Conservation (phyloP, 441 rosid species). For the Corymbia citriodora region DNA sequence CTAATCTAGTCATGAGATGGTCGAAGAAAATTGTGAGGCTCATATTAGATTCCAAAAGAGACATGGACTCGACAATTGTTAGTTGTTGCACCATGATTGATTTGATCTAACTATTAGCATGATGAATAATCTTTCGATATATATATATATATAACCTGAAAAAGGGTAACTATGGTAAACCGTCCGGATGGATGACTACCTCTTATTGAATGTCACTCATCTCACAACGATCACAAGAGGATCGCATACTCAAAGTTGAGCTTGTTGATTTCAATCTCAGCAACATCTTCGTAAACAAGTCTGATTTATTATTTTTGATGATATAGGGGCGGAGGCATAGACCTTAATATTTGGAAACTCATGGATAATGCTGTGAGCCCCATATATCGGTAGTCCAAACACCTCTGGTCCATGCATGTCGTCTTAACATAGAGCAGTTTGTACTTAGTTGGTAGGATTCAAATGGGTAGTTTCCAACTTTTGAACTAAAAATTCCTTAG, state of each 20-base stretch:
- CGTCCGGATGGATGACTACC: neutral
- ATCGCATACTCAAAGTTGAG: neutral
- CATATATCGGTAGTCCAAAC: neutral
- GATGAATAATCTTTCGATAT: neutral
- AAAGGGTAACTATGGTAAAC: neutral
- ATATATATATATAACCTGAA: neutral
- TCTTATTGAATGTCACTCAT: neutral
- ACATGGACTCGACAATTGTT: neutral
- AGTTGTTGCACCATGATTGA: neutral
- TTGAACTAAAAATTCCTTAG: neutral
- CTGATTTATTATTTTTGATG: neutral
- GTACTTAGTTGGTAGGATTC: neutral
- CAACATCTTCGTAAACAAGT: neutral
- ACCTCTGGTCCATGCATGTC: rapidly evolving
- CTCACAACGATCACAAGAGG: neutral
- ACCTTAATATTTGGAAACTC: neutral
- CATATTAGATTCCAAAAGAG: neutral
- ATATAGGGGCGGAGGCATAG: neutral
- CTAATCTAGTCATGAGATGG: neutral
- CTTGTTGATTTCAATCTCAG: neutral
- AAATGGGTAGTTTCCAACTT: neutral
- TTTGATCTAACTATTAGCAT: neutral
- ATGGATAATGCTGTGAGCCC: neutral
- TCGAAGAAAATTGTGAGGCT: neutral
- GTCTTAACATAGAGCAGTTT: rapidly evolving